Evolutionary conservation across 2,329 filamentous ascomycete genomes (phyloP), one percentile per base, ranked within the genome.

Genomic region (Nemania bipapillata): DNA sequence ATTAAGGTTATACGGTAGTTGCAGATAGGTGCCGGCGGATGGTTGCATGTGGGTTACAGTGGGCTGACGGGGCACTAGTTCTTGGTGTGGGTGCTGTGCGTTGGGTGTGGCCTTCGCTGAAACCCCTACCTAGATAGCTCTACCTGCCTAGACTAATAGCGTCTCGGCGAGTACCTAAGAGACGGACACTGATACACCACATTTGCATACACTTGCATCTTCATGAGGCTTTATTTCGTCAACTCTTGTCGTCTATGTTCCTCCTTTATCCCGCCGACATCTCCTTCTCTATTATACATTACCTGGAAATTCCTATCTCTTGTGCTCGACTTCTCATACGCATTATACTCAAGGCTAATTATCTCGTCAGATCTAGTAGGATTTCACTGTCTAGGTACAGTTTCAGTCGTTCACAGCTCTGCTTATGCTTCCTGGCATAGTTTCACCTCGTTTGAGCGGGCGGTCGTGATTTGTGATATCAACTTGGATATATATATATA

Each of bases 11-110:
- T 56, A 45, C 35, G n/a, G 22, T 45, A 28, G 45, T 6, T 35
- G 47, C 32, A 35, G 30, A 40, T 30, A 15, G 9, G 47, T 52
- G 17, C 47, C 58, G 58, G 47, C 45, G 22, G 32, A 26, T 17
- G 37, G 37, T 12, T 17, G 37, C 37, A 42, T 42, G 30, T 37
- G 57, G 57, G 30, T 52, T 52, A 32, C 35, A 40, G 32, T 20
- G 35, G 35, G 59, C 59, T 62, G 59, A 54, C 35, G 11, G 57
- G 30, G 30, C 30, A 9, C 30, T 32, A n/a, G 57, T 8, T 12
- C 37, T 42, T 12, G n/a, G 37, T 12, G 12, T 42, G 37, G 40
- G 40, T 17, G 8, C n/a, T 45, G 40, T 17, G 40, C 9, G 17
- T 17, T 45, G 15, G 15, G 40, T 11, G 15, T 8, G n/a, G 17